Conservation (phyloP, 768 basidiomycete genomes). For the Sutorius australiensis region DNA sequence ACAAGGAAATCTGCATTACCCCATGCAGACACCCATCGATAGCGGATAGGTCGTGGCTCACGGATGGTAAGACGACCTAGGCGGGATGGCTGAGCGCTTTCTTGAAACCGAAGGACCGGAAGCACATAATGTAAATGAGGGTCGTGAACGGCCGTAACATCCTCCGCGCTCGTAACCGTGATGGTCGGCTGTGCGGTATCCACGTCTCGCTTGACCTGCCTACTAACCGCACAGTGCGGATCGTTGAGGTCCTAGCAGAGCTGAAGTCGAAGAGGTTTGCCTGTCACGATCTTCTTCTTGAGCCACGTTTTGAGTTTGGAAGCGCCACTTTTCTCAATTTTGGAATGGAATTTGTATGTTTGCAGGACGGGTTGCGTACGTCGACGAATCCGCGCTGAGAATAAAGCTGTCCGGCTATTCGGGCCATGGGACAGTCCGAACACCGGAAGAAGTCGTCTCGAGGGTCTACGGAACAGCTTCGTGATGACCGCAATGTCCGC, state of each 20-base stretch:
- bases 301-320: conserved; percentile 61
- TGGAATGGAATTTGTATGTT: conserved; percentile 36
- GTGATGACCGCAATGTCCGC: conserved; percentile 20
- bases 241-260: conserved; percentile 42
- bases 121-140: neutral
- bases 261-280: conserved; percentile 36
- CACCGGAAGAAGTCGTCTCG: conserved; percentile 23
- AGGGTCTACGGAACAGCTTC: conserved; percentile 9
- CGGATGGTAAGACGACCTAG: conserved; percentile 48
- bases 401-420: conserved; percentile 38
- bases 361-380: conserved; percentile 35
- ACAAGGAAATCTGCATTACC: conserved; percentile 37
- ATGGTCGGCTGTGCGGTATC: conserved; percentile 11
- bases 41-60: conserved; percentile 51
- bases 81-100: conserved; percentile 43
- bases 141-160: conserved; percentile 14
- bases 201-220: conserved; percentile 30
- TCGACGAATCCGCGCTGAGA: conserved; percentile 32
- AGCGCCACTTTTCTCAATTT: conserved; percentile 35
- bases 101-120: conserved; percentile 26
- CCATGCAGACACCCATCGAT: conserved; percentile 52
- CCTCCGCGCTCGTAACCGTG: conserved; percentile 24
- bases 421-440: conserved; percentile 35
- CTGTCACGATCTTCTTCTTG: conserved; percentile 50
- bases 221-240: conserved; percentile 38